Percentiles rank a stretch among this genome's conserved stretches.
phyloP scores from a whole-genome alignment of 2,329 filamentous ascomycete species.

The Epichloe sp. region DNA sequence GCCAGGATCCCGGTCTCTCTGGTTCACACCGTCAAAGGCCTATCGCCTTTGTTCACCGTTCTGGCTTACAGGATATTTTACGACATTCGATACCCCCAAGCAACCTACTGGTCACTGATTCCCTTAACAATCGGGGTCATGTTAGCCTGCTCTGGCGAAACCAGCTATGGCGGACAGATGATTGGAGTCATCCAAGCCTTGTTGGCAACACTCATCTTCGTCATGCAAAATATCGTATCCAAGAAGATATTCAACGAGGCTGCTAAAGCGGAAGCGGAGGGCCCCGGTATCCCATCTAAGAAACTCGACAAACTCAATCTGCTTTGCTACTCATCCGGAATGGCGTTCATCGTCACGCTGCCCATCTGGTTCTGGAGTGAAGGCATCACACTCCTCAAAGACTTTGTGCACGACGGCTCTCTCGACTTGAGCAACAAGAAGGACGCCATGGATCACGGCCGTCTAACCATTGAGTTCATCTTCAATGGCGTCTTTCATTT shows the following conservation, averaged over 20 bases:
- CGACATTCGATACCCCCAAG: constrained; percentile 71
- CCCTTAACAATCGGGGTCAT: constrained; percentile 90
- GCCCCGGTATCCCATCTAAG: constrained; percentile 44
- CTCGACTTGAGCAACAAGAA: constrained; percentile 47
- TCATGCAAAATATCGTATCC: constrained; percentile 96
- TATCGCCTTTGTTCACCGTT: constrained; percentile 92
- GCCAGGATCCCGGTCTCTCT: constrained; percentile 91
- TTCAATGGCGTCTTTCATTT: constrained; percentile 98
- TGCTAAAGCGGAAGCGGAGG: constrained; percentile 68
- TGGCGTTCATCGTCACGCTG: constrained; percentile 77
- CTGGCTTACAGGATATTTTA: constrained; percentile 83
- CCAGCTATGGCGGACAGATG: constrained; percentile 66
- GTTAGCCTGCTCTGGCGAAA: constrained; percentile 82
- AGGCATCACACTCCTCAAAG: constrained; percentile 61
- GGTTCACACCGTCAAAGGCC: constrained; percentile 95
- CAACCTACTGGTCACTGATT: constrained; percentile 82
- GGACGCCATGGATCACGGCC: constrained; percentile 62
- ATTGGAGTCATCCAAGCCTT: constrained; percentile 85
- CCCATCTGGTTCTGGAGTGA: constrained; percentile 93
- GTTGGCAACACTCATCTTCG: constrained; percentile 83
- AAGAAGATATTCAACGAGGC: constrained; percentile 97
- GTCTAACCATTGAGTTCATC: constrained; percentile 69
- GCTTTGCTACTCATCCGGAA: constrained; percentile 88
- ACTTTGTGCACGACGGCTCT: constrained; percentile 70
- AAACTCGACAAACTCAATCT: constrained; percentile 96